phyloP scores from a whole-genome alignment of 192 early-diverging fungal genomes.

The Ramicandelaber brevisporus region DNA sequence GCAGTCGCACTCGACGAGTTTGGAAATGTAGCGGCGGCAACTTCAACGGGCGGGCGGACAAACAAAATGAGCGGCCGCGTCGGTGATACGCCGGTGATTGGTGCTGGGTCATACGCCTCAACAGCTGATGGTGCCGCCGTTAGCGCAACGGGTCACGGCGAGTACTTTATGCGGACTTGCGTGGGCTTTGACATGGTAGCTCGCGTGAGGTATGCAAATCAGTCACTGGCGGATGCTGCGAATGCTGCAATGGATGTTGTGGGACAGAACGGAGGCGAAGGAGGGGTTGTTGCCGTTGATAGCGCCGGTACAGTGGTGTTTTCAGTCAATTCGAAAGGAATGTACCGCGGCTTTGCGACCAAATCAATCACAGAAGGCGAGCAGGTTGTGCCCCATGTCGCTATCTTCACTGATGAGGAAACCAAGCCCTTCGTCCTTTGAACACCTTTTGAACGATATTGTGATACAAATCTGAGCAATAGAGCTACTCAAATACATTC shows the following conservation, averaged over 20 bases:
- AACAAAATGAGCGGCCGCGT: constrained; percentile 12
- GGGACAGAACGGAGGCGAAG: constrained; percentile 8
- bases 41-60: constrained; percentile 10
- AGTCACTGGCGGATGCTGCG: constrained; percentile 3
- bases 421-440: too few relatives aligned
- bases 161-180: constrained; percentile 6
- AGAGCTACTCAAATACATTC: too few relatives aligned
- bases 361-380: too few relatives aligned
- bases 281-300: constrained; percentile 9
- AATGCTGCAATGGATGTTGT: constrained; percentile 6
- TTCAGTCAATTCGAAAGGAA: constrained; percentile 9
- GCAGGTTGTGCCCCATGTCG: too few relatives aligned
- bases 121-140: constrained; percentile 4
- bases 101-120: constrained; percentile 12
- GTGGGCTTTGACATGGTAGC: constrained; percentile 8
- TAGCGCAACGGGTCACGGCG: constrained; percentile 9
- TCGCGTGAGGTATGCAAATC: constrained; percentile 3
- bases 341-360: constrained; percentile 12
- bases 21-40: constrained; percentile 8
- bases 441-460: too few relatives aligned
- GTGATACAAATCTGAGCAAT: too few relatives aligned
- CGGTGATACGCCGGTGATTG: constrained; percentile 9
- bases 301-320: constrained; percentile 3
- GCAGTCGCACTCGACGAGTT: constrained; percentile 7
- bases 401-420: too few relatives aligned